Base-by-base conservation (phyloP, 306 rosid species). In the Dalbergia cochinchinensis region DNA sequence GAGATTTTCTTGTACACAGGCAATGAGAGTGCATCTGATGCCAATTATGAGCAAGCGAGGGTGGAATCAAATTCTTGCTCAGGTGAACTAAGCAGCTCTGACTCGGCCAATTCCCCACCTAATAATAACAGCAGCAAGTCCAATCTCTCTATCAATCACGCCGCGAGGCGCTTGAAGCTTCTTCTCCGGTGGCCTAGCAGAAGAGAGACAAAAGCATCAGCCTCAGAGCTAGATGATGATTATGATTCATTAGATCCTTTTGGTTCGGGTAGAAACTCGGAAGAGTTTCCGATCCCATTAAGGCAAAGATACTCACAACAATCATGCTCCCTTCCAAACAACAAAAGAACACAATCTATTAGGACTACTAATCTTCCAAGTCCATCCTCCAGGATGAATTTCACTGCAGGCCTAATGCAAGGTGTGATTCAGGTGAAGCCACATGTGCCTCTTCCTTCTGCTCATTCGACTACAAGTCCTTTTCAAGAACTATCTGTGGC, bases 1-100 rank as follows among this genome's bases (percentile, higher is more conserved):
- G 99, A 94, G 90, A 92, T 92, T 69, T 91, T 94, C 89, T 66
- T 91, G 78, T 91, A 91, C 88, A 90, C 97, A 0, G 94, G 91
- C 18, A 81, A 85, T 26, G 97, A 92, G 63, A 92, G 87, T 82
- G 87, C 74, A 63, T 85, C 89, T 62, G 89, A 87, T 77, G 82
- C 74, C 44, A 85, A 78, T 76, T 82, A 51, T 60, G 89, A 85
- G 26, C 83, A 86, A 81, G 73, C 67, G 47, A 86, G 89, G 37
- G 57, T 70, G 51, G 87, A 84, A 78, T 77, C 88, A 73, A 66
- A 79, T 72, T 65, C 87, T 0, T 75, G 50, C 75, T 85, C 90
- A 4, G 85, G 87, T 7, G 91, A 87, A 74, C 70, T 74, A 37
- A 80, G 85, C 63, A 87, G 58, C 70, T 74, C 77, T 54, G 90